Base-by-base conservation (phyloP, 2,329 filamentous ascomycete genomes). In the Colletotrichum tanaceti region DNA sequence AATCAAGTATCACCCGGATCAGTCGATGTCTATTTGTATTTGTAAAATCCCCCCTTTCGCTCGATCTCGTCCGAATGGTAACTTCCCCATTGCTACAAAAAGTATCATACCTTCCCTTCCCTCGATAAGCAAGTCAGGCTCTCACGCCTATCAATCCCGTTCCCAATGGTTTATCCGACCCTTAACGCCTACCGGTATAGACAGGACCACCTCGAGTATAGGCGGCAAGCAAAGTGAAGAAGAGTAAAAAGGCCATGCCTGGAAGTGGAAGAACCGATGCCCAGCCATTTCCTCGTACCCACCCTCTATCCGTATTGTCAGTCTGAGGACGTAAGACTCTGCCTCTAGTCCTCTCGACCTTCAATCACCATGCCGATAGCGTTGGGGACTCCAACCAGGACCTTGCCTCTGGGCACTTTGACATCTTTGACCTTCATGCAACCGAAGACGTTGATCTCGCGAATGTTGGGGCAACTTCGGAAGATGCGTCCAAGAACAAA, bases 401-500 rank as follows among this genome's bases (percentile, higher is more conserved):
- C 84, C 58, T 84, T 85, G 2, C 86, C 86, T 41, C 82, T 80
- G 0, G 87, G 87, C 43, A 89, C 86, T 55, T 77, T 78, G 20
- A 86, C 82, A 47, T 85, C 80, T n/a, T 60, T 70, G 46, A 90
- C 86, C 73, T 86, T 87, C 84, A 91, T 89, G 77, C 88, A 89
- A 14, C 89, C 89, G 79, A 90, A 90, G 0, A 90, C 86, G 55
- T 88, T 88, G 55, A 90, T 77, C 73, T 86, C 84, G 71, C 83
- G 83, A 66, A 91, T 77, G 41, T 82, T 86, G 0, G 90, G 90
- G 71, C 90, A 92, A 58, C 83, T 81, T 22, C 86, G 83, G 79
- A 92, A 92, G 65, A 92, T 87, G 66, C 81, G 83, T 0, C 87
- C 87, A 4, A 92, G 81, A 1, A 92, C 80, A 60, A 87, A 85